Conservation (phyloP, 2,329 filamentous ascomycete genomes). For the Aureobasidium sp. region DNA sequence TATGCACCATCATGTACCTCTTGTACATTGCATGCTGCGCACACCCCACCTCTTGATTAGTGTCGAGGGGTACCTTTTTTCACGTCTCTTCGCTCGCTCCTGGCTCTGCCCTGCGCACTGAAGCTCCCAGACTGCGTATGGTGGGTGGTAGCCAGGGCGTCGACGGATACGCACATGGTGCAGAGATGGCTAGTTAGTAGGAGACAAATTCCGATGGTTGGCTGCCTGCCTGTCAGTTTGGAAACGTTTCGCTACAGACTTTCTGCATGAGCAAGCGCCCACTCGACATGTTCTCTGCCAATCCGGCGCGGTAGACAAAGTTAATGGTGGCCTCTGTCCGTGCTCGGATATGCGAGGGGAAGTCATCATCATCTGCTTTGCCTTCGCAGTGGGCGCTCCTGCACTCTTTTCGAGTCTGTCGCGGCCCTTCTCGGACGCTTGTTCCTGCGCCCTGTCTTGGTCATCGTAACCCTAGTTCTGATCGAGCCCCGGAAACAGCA, state of each 20-base stretch:
- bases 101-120: background rate
- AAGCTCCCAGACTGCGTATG: background rate
- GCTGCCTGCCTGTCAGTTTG: background rate
- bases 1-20: slow-evolving; percentile 7
- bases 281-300: slow-evolving; percentile 7
- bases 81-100: background rate
- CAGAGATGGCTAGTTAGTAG: background rate
- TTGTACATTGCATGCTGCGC: slow-evolving; percentile 1
- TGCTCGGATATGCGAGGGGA: slow-evolving; percentile 6
- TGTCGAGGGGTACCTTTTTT: slow-evolving; percentile 5
- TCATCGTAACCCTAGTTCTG: background rate
- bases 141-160: background rate
- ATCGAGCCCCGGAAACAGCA: slow-evolving; percentile 8
- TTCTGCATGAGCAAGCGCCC: slow-evolving; percentile 6
- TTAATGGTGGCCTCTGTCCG: background rate
- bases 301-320: slow-evolving; percentile 5
- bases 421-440: slow-evolving; percentile 9
- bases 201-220: background rate
- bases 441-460: slow-evolving; percentile 7
- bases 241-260: background rate
- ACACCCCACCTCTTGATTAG: slow-evolving; percentile 6
- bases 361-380: slow-evolving; percentile 5
- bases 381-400: slow-evolving; percentile 1
- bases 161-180: background rate
- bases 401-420: background rate